Evolutionary conservation across 2,329 filamentous ascomycete genomes (phyloP), one percentile per base, ranked within the genome.

Genomic region (Aspergillus arachidicola): DNA sequence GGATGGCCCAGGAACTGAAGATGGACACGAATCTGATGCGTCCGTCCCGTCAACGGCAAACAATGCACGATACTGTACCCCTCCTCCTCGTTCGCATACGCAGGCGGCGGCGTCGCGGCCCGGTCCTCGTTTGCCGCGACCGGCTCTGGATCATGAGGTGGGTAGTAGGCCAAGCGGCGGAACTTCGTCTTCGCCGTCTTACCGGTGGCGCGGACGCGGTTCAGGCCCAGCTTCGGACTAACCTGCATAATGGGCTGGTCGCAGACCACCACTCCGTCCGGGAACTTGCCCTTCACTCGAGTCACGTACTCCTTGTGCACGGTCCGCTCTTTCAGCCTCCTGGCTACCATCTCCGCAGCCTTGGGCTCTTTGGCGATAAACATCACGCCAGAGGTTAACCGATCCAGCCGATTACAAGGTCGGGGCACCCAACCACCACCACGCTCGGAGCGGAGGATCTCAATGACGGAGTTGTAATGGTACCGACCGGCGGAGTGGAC

Each of bases 301-400:
- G 94, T 94, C 28, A 99, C 84, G 73, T 99, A 99, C 77, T 99
- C 95, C 76, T 99, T 99, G 70, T 93, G 89, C 43, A 99, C 92
- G 0, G 90, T 94, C 41, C 95, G 86, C 6, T 86, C 86, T 68
- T 88, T 86, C 63, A 99, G 92, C 77, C 97, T 91, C 48, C 84
- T 81, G 60, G 89, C 88, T 69, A 99, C 85, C 36, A 84, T 83
- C 67, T 94, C 92, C 0, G 95, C 94, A 0, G 91, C 92, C 72
- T 88, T 87, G 43, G 89, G 84, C 66, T 92, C 89, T 80, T 99
- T 99, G 32, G 91, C 95, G 70, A 99, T 89, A 77, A 99, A 99
- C 94, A 99, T 98, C 75, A 99, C 91, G 56, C 95, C 95, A 71
- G 93, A 97, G 0, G 95, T 99, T 71, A 99, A 81, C 58, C 95